Evolutionary conservation across 73 alveolate genomes (phyloP), one percentile per base, ranked within the genome.

Genomic region (Blepharisma japonicum): DNA sequence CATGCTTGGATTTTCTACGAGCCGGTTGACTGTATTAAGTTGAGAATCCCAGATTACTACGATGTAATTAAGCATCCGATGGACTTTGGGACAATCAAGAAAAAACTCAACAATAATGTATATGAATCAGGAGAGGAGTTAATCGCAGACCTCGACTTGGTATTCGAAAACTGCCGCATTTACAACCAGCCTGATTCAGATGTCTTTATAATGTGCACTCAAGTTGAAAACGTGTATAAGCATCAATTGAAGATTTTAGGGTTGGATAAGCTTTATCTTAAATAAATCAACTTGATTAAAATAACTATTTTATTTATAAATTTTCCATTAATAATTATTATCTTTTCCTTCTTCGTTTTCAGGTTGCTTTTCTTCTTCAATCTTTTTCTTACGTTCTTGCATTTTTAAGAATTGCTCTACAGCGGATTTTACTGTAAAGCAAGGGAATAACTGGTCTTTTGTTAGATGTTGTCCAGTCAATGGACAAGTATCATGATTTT

Each of bases 81-180:
- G 98, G 99, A 96, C 79, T 89, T 96, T 53, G 95, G 97, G 25
- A 87, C 97, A 7, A 89, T 96, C 55, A 96, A 94, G 88, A 81
- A 71, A 76, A 90, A 90, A 85, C 86, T 92, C 71, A 74, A 51
- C 68, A 82, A 77, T 76, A 83, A 77, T 27, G 18, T 79, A 25
- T 86, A 86, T 78, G 78, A 84, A 4, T 72, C 77, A 76, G 45
- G 76, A 20, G 81, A 81, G 67, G 92, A 86, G 80, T 86, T 56
- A 56, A 55, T 85, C 49, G 86, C 71, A 8, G 92, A 86, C 81
- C 76, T 86, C 82, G 89, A 86, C 72, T 86, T 81, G 79, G 86
- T 80, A 55, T 86, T 86, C 86, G 76, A 47, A 70, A 86, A 86
- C 76, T 86, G 92, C 67, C 66, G 71, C 68, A 42, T 56, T 55